Evolutionary conservation across 768 basidiomycete species (phyloP).

Genomic region (Leucosporidium yakuticum): DNA sequence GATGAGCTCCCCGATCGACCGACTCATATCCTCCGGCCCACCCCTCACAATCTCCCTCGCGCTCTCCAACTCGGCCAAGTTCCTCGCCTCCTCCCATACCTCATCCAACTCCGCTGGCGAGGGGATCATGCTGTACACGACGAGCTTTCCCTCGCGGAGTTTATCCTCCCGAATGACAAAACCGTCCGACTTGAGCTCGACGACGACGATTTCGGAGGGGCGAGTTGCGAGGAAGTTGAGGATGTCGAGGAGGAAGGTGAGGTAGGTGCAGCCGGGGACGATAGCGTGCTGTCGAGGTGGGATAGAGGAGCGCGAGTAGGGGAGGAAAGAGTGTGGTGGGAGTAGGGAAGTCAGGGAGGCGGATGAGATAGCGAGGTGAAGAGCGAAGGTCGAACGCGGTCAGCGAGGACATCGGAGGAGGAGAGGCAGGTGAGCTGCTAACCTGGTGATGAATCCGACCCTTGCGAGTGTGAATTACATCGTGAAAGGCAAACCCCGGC

Average conservation of each 20-base stretch:
- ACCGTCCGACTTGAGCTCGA: slow-evolving; percentile 7
- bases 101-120: neutral
- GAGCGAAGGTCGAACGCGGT: no score
- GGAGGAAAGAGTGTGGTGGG: no score
- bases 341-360: no score
- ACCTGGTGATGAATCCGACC: neutral
- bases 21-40: neutral
- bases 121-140: slow-evolving; percentile 1
- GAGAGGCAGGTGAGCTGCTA: neutral
- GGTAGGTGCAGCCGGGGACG: neutral
- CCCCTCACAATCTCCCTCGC: no score
- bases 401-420: no score
- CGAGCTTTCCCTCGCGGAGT: neutral
- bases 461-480: neutral
- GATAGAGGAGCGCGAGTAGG: no score
- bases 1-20: neutral
- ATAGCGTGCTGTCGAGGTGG: neutral
- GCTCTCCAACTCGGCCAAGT: no score
- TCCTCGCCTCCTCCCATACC: neutral
- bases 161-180: neutral
- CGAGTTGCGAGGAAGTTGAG: slow-evolving; percentile 3
- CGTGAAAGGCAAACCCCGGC: slow-evolving; percentile 1
- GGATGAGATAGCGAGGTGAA: no score
- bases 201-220: slow-evolving; percentile 1
- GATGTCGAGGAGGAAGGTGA: slow-evolving; percentile 3